A percentile compares a stretch with the other conserved stretches of the same genome.
Conservation (phyloP, 768 basidiomycete species). For the Xerocomellus amylosporus region DNA sequence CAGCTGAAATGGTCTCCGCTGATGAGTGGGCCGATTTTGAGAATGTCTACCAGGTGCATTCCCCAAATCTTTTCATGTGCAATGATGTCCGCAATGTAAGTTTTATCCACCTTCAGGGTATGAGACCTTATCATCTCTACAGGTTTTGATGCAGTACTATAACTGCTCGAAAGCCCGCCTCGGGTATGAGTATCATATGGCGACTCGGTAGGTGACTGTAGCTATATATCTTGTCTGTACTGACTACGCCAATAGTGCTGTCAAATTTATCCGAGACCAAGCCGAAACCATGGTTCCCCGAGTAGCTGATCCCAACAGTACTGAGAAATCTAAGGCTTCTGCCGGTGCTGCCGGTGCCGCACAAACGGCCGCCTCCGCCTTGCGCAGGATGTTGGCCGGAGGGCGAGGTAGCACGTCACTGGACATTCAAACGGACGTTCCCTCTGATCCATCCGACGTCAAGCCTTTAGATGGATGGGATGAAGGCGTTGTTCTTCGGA, state of each 20-base stretch:
- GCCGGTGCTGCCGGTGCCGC: constrained; percentile 46
- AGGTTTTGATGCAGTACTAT: constrained; percentile 89
- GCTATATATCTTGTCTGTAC: constrained; percentile 2
- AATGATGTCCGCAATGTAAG: constrained; percentile 76
- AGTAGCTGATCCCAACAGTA: constrained; percentile 14
- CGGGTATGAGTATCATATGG: constrained; percentile 86
- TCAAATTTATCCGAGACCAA: constrained; percentile 87
- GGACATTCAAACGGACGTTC: constrained; percentile 35
- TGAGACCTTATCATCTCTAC: constrained; percentile 13
- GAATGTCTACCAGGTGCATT: constrained; percentile 89
- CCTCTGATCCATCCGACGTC: constrained; percentile 35
- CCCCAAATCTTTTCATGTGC: constrained; percentile 76
- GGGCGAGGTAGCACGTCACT: constrained; percentile 46
- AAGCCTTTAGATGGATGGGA: constrained; percentile 72
- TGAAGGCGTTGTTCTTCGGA: constrained; percentile 63
- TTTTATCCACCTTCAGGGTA: constrained; percentile 7
- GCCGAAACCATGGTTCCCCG: constrained; percentile 42
- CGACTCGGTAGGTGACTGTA: constrained; percentile 59
- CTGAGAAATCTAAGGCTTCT: constrained; percentile 31
- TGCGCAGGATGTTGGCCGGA: constrained; percentile 62
- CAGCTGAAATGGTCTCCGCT: constrained; percentile 62
- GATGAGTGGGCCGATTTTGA: constrained; percentile 80
- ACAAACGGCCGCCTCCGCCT: constrained; percentile 62
- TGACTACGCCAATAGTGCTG: constrained; percentile 47
- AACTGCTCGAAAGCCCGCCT: constrained; percentile 72